A percentile compares a stretch with the other conserved stretches of the same genome.
Conservation (phyloP, 306 rosid species). For the Psophocarpus tetragonolobus region DNA sequence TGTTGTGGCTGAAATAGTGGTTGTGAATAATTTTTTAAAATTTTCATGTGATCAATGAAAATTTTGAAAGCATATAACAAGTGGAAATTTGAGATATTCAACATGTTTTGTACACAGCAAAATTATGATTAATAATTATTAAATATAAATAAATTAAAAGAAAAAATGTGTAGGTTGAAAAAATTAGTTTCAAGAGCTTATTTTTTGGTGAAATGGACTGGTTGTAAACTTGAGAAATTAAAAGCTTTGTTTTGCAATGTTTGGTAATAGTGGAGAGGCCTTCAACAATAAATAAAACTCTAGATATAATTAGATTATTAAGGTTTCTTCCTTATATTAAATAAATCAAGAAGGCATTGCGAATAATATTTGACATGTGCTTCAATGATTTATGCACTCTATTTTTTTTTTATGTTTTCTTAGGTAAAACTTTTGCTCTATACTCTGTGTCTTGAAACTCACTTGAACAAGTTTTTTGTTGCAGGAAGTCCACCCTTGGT, state of each 20-base stretch:
- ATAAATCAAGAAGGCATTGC: not conserved
- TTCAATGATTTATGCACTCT: not conserved
- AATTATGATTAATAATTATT: not conserved
- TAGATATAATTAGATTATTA: not conserved
- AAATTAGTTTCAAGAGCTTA: not conserved
- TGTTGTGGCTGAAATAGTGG: not conserved
- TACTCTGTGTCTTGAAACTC: conserved; percentile 9
- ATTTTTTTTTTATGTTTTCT: not conserved
- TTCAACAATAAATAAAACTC: not conserved
- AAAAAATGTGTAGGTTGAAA: not conserved
- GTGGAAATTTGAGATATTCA: conserved; percentile 9
- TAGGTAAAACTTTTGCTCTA: not conserved
- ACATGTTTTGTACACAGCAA: not conserved
- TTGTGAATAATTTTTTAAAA: not conserved
- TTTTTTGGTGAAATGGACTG: not conserved
- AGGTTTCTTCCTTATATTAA: not conserved
- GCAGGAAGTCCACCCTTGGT: conserved; percentile 81
- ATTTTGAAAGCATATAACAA: not conserved
- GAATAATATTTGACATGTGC: not conserved
- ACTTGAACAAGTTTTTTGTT: not conserved
- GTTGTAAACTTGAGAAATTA: not conserved
- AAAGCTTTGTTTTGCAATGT: not conserved
- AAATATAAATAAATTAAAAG: not conserved
- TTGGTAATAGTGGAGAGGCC: not conserved
- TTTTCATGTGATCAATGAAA: not conserved